Base-by-base conservation (phyloP, 1,284 basidiomycete genomes). In the Ustilago bromivora region DNA sequence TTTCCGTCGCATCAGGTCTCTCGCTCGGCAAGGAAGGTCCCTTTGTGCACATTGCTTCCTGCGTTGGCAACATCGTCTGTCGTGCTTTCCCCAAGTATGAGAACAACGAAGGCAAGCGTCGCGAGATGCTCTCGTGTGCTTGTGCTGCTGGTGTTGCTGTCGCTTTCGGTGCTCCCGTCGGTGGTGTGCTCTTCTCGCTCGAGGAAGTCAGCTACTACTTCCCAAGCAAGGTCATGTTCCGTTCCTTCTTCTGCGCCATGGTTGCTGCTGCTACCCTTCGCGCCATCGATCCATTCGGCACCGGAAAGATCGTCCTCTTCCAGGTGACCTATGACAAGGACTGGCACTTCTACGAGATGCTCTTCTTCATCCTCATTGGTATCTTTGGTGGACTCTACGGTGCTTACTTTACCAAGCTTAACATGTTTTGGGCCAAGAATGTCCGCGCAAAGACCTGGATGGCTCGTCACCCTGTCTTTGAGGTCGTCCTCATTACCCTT, bases 21-120 rank as follows among this genome's bases (percentile, higher is more conserved):
- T 66, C 78, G 40, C 65, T 69, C 5, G 57, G 70, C 76, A 96
- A 97, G 88, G 96, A 98, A 88, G 96, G 96, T 0, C 96, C 96
- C 0, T 93, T 98, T 84, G 96, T 98, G 1, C 96, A 98, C 85
- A 97, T 99, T 71, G 94, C 94, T 1, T 93, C 92, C 61, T 98
- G 95, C 86, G 89, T 98, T 54, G 96, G 95, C 23, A 99, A 98
- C 85, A 97, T 99, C 71, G 90, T 96, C 71, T 95, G 94, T 78
- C 90, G 96, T 32, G 90, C 92, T 81, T 92, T 94, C 80, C 87
- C 87, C 32, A 82, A 80, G 58, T 83, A 79, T 62, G 94, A 98
- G 86, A 92, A 90, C 67, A 98, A 98, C 81, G 95, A 86, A 92
- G 95, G 71, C 51, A 82, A 82, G 61, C 66, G 78, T 46, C 68